Evolutionary conservation across 2,329 filamentous ascomycete genomes (phyloP), one percentile per base, ranked within the genome.

Genomic region (Fusarium burgessii): DNA sequence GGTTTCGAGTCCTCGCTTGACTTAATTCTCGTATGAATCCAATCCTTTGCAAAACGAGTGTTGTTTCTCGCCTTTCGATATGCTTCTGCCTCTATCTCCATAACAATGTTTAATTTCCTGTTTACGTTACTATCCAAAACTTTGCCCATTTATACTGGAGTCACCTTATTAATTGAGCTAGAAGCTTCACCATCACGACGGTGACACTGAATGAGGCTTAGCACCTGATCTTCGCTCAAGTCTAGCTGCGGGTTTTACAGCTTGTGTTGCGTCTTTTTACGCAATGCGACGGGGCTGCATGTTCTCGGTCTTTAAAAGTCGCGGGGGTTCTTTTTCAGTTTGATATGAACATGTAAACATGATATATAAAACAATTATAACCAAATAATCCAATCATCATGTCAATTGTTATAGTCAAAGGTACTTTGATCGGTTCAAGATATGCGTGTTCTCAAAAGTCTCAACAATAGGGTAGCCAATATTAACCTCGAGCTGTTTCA

Each of bases 191-290:
- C 49, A 62, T 63, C 54, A 42, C 54, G 46, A 71, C 68, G 54
- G 68, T 52, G 58, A 54, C 68, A 58, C 68, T 54, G 42, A 20
- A 66, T 54, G 56, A 32, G 68, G 68, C 46, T 71, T 71, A 71
- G 68, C 65, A 52, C 46, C 55, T 71, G 68, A 71, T 71, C 68
- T 68, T 71, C 42, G 59, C 68, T 71, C 64, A 42, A 68, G 41
- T 54, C 54, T 61, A 69, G 58, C 68, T 72, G 69, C 69, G 68
- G 68, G 59, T 52, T 68, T 68, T 74, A 64, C 56, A 63, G 60
- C 63, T 62, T 62, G 60, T 64, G 61, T 75, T 76, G 77, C 77
- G 77, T 70, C 76, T 78, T 78, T 77, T 78, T 77, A 76, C 74
- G 76, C 74, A 77, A 76, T 66, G 51, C 38, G 59, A 72, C 69